Base-by-base conservation (phyloP, 2,329 filamentous ascomycete species). In the Colletotrichum coccodes region DNA sequence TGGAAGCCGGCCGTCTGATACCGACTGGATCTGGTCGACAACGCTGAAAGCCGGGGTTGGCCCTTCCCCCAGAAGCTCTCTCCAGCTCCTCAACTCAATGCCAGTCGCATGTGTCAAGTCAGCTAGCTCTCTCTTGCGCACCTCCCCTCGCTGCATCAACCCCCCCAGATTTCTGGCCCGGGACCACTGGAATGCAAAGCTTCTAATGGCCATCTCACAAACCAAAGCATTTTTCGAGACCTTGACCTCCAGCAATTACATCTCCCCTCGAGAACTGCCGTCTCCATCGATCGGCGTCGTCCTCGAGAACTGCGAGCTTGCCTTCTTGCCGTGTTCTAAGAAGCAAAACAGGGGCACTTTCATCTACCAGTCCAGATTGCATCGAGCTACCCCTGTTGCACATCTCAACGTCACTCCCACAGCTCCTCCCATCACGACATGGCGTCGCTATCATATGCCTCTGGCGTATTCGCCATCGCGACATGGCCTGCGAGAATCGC, bases 401-500 rank as follows among this genome's bases (percentile, higher is more conserved):
- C 30, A 32, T 42, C 32, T 4, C 38, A 40, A 44, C 18, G 3
- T 42, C 34, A 18, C 12, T 26, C 32, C 23, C 28, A 2, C n/a
- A 16, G 16, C 36, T 40, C 18, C 23, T 3, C 12, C 50, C 50
- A 18, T 42, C 40, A 26, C 50, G 61, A 32, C 26, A 70, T 70
- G 67, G 52, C 57, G n/a, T 57, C 26, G 57, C 21, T 63, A 32
- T 68, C 63, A 8, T 63, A 62, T 44, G 28, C 47, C 11, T 68
- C 64, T 28, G 63, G 63, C 56, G 23, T 70, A 11, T 32, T 70
- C 23, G 36, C 64, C 44, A 38, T 77, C 57, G 18, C 76, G 64
- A 64, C 72, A 52, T 72, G 79, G 30, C 80, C 80, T 23, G 70
- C 79, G 36, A 73, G 72, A 6, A 71, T 81, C 56, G 58, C 76